Evolutionary conservation across 768 basidiomycete genomes (phyloP), one percentile per base, ranked within the genome.

Genomic region (Leucogyrophana mollusca): DNA sequence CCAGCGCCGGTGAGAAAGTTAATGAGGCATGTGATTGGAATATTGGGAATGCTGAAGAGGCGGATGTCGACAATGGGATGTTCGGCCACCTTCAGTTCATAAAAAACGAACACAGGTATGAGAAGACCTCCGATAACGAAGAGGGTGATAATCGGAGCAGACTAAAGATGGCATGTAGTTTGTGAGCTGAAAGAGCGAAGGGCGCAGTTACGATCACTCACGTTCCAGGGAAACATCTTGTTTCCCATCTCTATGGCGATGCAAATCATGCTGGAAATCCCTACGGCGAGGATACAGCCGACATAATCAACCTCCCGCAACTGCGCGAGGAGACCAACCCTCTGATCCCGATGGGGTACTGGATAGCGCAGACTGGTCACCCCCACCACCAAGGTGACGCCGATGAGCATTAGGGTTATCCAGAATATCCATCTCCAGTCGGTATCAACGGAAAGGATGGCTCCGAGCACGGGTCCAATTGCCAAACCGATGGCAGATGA

Each of bases 351-450:
- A 32, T 69, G 58, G 0, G 66, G 68, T 10, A 68, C 62, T 10
- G 66, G 64, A 51, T 69, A 67, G 16, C 32, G 49, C 34, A 67
- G 56, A 43, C 56, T 63, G 7, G 55, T 16, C 16, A 60, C 47
- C 10, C 61, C 66, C 11, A 67, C 38, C 8, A 22, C 33, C 21
- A 69, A 23, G 6, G 64, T 69, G 2, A 66, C 13, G 18, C 47
- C 57, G 18, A 69, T 68, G 46, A 69, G 61, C 7, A 67, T 55
- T 32, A 67, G 39, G 0, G 68, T 67, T 45, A 73, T 73, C 59
- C 71, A 75, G 57, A 75, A 76, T 37, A 71, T 55, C 74, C 74
- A 76, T 51, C 74, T 57, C 75, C 74, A 77, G 6, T 63, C 38
- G 7, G 68, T 52, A 34, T 74, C 63, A 51, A 73, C 69, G 4